These are phyloP conservation scores for Aspergillus intermedius DNA, from an alignment of 2,329 filamentous ascomycete genomes.

Conservation along the genomic window DNA sequence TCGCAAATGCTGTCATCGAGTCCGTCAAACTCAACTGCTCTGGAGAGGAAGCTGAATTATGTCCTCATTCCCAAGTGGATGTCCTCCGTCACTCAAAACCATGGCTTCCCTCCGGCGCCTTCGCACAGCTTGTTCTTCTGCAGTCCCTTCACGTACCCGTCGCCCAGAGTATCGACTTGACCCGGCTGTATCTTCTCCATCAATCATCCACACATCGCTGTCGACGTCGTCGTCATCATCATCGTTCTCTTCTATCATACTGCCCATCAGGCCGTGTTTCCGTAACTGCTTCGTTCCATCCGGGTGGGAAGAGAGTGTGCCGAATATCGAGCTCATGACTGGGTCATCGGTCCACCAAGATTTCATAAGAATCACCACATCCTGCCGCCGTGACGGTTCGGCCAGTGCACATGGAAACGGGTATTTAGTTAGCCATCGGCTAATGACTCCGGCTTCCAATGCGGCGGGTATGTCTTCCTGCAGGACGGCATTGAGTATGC, in stretches of 20 bases:
- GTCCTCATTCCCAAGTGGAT: conserved; percentile 65
- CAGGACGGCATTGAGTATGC: conserved; percentile 57
- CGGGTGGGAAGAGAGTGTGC: conserved; percentile 29
- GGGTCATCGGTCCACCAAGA: conserved; percentile 38
- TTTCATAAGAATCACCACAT: conserved; percentile 37
- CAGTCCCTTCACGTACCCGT: conserved; percentile 26
- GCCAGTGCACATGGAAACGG: conserved; percentile 56
- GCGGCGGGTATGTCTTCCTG: conserved; percentile 52
- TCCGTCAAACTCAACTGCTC: neutral
- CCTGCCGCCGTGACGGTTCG: conserved; percentile 41
- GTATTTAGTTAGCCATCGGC: conserved; percentile 68
- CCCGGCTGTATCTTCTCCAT: conserved; percentile 48
- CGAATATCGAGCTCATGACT: conserved; percentile 40
- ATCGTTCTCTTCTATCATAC: conserved; percentile 45
- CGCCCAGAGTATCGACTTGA: conserved; percentile 26
- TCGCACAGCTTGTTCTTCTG: conserved; percentile 61
- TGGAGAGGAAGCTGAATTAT: conserved; percentile 61
- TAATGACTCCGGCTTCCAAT: conserved; percentile 59
- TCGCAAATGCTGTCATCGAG: neutral
- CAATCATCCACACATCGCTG: conserved; percentile 46
- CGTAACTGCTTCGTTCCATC: conserved; percentile 38
- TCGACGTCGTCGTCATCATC: conserved; percentile 47
- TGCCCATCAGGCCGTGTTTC: conserved; percentile 38
- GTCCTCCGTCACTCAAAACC: conserved; percentile 80
- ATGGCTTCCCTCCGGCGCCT: conserved; percentile 79